Base-by-base conservation (phyloP, 306 rosid genomes). In the Styphnolobium japonicum region DNA sequence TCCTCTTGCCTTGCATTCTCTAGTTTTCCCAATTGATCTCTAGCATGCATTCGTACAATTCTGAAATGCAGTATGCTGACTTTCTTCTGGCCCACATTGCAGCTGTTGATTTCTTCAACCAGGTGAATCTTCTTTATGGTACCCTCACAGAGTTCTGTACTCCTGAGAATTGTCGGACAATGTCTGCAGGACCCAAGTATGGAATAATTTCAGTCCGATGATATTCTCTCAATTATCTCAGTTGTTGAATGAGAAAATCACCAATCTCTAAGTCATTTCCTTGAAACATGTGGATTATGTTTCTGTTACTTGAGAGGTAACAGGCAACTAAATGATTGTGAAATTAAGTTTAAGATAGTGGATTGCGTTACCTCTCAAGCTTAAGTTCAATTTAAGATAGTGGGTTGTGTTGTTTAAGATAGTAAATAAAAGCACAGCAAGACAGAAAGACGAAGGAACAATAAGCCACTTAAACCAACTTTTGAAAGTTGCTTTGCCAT, bases 171-270 rank as follows among this genome's bases (percentile, higher is more conserved):
- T 96, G 99, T 75, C 97, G 97, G 66, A 96, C 99, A 67, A 96
- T 96, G 99, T 90, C 97, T 83, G 99, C 98, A 43, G 99, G 99
- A 77, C 99, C 99, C 83, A 96, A 96, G 99, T 96, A 96, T 78
- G 97, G 61, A 73, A 58, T 33, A 33, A n/a, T 58, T 73, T 10
- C 45, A 25, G n/a, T 74, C 45, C 37, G 49, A 22, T 80, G 66
- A 65, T 49, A 36, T 63, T 75, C 37, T 43, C 48, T 74, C 62
- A 65, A 60, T 57, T 18, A 67, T 83, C 64, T 29, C 61, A 40
- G 82, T 76, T 53, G 10, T 75, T 49, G 52, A 45, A 53, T 72
- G 65, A 68, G 57, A 71, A 45, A 77, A 57, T 69, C 62, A 16
- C 36, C n/a, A n/a, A n/a, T n/a, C n/a, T n/a, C n/a, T n/a, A n/a